phyloP scores from a whole-genome alignment of 139 green algal species.

The Coelastrella sp. region DNA sequence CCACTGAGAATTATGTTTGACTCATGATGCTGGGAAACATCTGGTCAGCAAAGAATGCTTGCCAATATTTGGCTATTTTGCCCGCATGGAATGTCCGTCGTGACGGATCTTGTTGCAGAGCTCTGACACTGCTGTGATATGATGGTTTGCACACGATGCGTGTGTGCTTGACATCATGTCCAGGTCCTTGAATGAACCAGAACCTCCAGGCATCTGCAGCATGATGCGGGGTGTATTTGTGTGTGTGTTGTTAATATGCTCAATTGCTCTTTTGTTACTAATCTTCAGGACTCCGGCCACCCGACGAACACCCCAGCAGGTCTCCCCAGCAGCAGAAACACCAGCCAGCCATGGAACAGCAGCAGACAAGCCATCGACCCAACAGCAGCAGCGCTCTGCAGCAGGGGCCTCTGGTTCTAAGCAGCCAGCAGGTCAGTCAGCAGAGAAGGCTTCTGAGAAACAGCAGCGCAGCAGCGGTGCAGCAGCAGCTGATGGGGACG shows the following conservation, averaged over 20 bases:
- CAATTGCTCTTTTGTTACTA: background rate
- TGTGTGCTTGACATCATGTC: too few relatives aligned
- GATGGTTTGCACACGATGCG: too few relatives aligned
- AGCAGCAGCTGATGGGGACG: slow-evolving; percentile 7
- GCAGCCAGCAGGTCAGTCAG: slow-evolving; percentile 6
- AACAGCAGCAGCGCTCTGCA: background rate
- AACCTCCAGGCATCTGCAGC: too few relatives aligned
- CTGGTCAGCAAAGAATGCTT: too few relatives aligned
- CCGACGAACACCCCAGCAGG: background rate
- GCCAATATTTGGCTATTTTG: too few relatives aligned
- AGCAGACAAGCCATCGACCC: background rate
- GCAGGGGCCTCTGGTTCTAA: background rate
- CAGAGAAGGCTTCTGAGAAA: background rate
- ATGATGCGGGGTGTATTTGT: too few relatives aligned
- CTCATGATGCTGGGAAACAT: background rate
- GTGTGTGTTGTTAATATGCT: too few relatives aligned
- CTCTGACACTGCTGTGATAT: too few relatives aligned
- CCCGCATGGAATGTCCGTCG: too few relatives aligned
- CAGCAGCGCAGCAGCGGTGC: background rate
- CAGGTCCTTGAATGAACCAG: too few relatives aligned
- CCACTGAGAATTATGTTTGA: background rate
- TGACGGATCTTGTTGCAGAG: too few relatives aligned
- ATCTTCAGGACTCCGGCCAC: slow-evolving; percentile 18
- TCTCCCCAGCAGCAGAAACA: slow-evolving; percentile 1
- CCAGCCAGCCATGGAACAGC: slow-evolving; percentile 18